phyloP scores from a whole-genome alignment of 1,139 yeast species.

The Scheffersomyces illinoinensis region DNA sequence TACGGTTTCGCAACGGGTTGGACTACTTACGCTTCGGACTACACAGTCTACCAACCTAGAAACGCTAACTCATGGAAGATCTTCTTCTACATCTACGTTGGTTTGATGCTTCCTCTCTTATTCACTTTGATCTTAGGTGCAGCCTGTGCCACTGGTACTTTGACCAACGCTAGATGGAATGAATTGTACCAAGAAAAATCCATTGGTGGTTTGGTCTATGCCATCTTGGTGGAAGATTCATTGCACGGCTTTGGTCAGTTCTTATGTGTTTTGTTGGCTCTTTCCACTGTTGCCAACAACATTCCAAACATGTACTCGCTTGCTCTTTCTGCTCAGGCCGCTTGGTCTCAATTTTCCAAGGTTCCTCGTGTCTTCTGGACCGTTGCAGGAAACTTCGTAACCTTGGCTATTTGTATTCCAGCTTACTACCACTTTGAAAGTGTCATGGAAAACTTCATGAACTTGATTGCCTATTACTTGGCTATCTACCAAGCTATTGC shows the following conservation, averaged over 20 bases:
- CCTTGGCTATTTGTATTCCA: constrained; percentile 85
- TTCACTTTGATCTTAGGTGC: constrained; percentile 85
- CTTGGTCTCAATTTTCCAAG: constrained; percentile 69
- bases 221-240: constrained; percentile 73
- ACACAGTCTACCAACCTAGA: constrained; percentile 80
- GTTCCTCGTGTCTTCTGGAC: constrained; percentile 88
- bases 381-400: constrained; percentile 67
- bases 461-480: constrained; percentile 85
- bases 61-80: constrained; percentile 58
- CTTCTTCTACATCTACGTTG: constrained; percentile 62
- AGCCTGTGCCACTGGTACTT: constrained; percentile 73
- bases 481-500: constrained; percentile 78
- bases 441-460: constrained; percentile 85
- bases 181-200: constrained; percentile 53
- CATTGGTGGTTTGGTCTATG: constrained; percentile 82
- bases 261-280: constrained; percentile 78
- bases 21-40: constrained; percentile 92
- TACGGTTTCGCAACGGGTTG: constrained; percentile 95
- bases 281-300: constrained; percentile 87
- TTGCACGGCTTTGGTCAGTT: constrained; percentile 88
- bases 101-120: constrained; percentile 66
- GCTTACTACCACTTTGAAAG: constrained; percentile 72
- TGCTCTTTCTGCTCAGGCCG: constrained; percentile 80
- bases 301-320: constrained; percentile 92
- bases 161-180: constrained; percentile 48